Evolutionary conservation across 768 basidiomycete genomes (phyloP).

Genomic region (Tricholoma matsutake): DNA sequence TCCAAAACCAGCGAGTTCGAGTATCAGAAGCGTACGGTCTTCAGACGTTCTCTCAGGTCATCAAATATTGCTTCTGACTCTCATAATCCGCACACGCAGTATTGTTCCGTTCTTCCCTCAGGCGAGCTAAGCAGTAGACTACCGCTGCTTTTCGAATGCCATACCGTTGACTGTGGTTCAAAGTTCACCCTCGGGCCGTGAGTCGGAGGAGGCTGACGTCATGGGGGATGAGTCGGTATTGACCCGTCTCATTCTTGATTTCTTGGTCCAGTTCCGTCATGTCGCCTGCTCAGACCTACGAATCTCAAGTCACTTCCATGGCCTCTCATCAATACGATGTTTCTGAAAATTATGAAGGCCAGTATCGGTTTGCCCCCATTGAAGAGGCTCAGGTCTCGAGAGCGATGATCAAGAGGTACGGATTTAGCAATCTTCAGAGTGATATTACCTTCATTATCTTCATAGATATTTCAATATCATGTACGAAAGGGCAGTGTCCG

Average conservation of each 20-base stretch:
- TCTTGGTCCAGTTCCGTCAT: constrained; percentile 2
- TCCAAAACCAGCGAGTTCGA: no score
- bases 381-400: constrained; percentile 74
- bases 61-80: no score
- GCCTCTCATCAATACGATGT: constrained; percentile 32
- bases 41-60: no score
- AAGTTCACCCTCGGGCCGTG: no score
- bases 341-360: constrained; percentile 55
- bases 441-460: neutral
- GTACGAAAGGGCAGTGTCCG: constrained; percentile 73
- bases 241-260: neutral
- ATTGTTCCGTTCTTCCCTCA: no score
- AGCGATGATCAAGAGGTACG: constrained; percentile 73
- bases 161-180: no score
- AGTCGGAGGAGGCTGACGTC: no score
- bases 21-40: no score
- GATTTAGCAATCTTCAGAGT: neutral
- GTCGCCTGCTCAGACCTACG: constrained; percentile 10
- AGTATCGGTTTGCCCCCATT: constrained; percentile 69
- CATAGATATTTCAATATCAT: constrained; percentile 68
- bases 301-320: constrained; percentile 4
- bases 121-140: no score
- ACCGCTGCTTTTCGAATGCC: no score
- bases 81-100: no score
- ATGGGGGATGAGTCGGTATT: no score